Evolutionary conservation across 1,139 yeast genomes (phyloP).

Genomic region (Debaryomycetaceae sp.): DNA sequence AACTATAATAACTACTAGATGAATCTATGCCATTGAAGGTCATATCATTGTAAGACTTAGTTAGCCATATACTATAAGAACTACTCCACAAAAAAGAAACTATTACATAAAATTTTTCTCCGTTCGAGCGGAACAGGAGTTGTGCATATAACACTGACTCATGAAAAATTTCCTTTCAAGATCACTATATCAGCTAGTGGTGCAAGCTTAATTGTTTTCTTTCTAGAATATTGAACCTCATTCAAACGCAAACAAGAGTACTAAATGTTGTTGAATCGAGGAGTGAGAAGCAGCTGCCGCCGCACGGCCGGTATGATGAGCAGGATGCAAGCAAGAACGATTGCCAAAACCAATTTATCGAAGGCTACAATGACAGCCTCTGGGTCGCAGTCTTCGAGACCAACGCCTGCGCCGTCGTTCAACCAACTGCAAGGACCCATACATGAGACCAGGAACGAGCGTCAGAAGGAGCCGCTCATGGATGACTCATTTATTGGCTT

Average conservation of each 20-base stretch:
- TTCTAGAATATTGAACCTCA: no score
- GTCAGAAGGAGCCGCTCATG: slow-evolving; percentile 30
- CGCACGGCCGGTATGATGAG: slow-evolving; percentile 10
- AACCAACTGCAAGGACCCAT: slow-evolving; percentile 18
- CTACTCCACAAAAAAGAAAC: not conserved
- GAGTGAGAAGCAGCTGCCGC: slow-evolving; percentile 7
- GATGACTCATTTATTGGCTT: slow-evolving; percentile 90
- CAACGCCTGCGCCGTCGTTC: slow-evolving; percentile 40
- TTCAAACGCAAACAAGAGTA: not conserved
- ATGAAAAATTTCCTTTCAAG: not conserved
- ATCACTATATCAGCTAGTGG: no score
- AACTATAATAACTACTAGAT: no score
- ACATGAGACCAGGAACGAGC: slow-evolving; percentile 7
- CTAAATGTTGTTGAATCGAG: not conserved
- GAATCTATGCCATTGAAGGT: no score
- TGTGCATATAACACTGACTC: not conserved
- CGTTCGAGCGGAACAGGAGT: not conserved
- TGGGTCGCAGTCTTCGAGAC: slow-evolving; percentile 18
- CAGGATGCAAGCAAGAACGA: slow-evolving; percentile 20
- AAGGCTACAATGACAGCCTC: slow-evolving; percentile 34
- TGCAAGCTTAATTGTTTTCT: no score
- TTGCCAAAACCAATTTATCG: slow-evolving; percentile 30
- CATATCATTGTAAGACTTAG: no score
- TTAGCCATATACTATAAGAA: not conserved
- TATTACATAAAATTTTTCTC: not conserved